Conservation (phyloP, 164 flowering plant species). For the Annona cherimola region DNA sequence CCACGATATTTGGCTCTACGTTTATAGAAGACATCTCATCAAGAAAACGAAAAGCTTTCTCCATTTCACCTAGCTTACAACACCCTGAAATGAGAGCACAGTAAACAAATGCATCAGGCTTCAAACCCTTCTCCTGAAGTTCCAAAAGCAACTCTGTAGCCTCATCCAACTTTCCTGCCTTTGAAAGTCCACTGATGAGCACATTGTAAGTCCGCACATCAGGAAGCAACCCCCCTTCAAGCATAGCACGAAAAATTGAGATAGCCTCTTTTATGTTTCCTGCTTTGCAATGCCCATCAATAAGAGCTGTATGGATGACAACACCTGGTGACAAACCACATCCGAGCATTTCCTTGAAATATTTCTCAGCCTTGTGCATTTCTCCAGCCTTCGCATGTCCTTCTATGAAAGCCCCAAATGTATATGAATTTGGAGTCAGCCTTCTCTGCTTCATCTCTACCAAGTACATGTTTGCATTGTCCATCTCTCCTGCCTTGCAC, state of each 20-base stretch:
- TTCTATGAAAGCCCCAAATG: slow-evolving; percentile 62
- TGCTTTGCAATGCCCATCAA: slow-evolving; percentile 54
- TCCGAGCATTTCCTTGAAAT: slow-evolving; percentile 52
- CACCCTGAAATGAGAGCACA: slow-evolving; percentile 56
- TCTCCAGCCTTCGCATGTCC: slow-evolving; percentile 52
- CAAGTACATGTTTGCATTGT: slow-evolving; percentile 44
- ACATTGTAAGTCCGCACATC: slow-evolving; percentile 44
- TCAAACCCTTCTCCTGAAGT: slow-evolving; percentile 42
- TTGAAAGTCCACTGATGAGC: slow-evolving; percentile 52
- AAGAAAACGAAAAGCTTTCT: slow-evolving; percentile 42
- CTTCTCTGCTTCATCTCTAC: slow-evolving; percentile 48
- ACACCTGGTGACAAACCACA: slow-evolving; percentile 50
- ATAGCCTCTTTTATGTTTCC: slow-evolving; percentile 43
- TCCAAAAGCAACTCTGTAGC: slow-evolving; percentile 47
- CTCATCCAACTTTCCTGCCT: slow-evolving; percentile 53
- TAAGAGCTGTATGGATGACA: slow-evolving; percentile 37
- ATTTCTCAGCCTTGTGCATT: slow-evolving; percentile 43
- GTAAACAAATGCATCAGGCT: slow-evolving; percentile 56
- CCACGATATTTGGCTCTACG: slow-evolving; percentile 50
- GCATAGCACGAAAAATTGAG: slow-evolving; percentile 38
- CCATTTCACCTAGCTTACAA: slow-evolving; percentile 46
- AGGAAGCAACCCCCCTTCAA: slow-evolving; percentile 38
- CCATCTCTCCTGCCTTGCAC: slow-evolving; percentile 53
- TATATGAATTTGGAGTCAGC: slow-evolving; percentile 44
- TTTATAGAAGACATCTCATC: slow-evolving; percentile 57